Evolutionary conservation across 768 basidiomycete species (phyloP).

Genomic region (Royoungia palumana): DNA sequence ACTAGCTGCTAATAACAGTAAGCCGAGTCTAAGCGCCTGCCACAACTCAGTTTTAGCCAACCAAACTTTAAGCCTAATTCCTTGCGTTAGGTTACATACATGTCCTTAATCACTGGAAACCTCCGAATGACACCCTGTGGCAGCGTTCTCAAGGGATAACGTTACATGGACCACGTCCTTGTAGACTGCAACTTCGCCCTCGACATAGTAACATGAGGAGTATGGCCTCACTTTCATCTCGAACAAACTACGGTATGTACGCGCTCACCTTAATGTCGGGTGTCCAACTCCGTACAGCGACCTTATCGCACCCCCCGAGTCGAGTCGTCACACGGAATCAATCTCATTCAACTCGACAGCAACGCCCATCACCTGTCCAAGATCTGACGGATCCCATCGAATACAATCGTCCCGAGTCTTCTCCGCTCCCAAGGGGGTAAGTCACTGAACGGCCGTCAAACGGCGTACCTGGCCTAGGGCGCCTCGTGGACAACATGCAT

Average conservation of each 20-base stretch:
- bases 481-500: slow-evolving; percentile 2
- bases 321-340: too few relatives aligned
- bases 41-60: slow-evolving; percentile 1
- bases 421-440: too few relatives aligned
- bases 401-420: background rate
- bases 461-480: background rate
- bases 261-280: background rate
- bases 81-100: too few relatives aligned
- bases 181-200: too few relatives aligned
- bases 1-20: too few relatives aligned
- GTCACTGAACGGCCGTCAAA: background rate
- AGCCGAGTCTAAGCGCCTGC: background rate
- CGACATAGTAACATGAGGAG: too few relatives aligned
- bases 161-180: too few relatives aligned
- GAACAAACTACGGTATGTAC: background rate
- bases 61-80: too few relatives aligned
- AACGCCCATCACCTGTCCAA: too few relatives aligned
- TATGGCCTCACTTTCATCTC: background rate
- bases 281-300: background rate
- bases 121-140: too few relatives aligned
- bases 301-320: background rate
- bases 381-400: background rate
- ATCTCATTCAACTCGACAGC: background rate
- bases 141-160: too few relatives aligned
- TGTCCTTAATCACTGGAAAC: too few relatives aligned